A percentile compares a stretch with the other conserved stretches of the same genome.
phyloP scores from a whole-genome alignment of 75 land plant species.

The Sequoia sempervirens region DNA sequence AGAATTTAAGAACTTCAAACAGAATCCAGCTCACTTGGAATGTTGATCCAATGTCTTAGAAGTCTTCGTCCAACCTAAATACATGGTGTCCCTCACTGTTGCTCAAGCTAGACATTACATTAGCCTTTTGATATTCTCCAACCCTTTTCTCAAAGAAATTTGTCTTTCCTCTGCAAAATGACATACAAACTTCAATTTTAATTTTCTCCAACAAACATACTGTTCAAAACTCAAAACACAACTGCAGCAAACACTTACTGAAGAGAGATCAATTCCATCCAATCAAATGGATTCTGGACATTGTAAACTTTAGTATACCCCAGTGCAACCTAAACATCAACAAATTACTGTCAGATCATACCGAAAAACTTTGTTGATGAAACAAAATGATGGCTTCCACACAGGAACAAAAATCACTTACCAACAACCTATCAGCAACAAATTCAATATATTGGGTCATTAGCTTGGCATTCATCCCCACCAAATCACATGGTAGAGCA shows the following conservation, averaged over 20 bases:
- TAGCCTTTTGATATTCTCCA: slow-evolving; percentile 85
- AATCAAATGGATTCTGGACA: slow-evolving; percentile 73
- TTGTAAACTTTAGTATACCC: slow-evolving; percentile 56
- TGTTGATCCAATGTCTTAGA: slow-evolving; percentile 12
- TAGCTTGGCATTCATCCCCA: slow-evolving; percentile 76
- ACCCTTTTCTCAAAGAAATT: slow-evolving; percentile 88
- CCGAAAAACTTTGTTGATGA: not conserved
- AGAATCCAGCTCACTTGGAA: not conserved
- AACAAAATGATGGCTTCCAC: not conserved
- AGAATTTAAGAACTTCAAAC: not conserved
- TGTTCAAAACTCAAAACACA: not conserved
- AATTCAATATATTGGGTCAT: slow-evolving; percentile 86
- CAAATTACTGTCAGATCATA: not conserved
- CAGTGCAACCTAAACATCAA: slow-evolving; percentile 35
- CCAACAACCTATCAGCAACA: slow-evolving; percentile 67
- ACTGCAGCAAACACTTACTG: not conserved
- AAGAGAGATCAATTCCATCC: slow-evolving; percentile 80
- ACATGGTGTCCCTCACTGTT: slow-evolving; percentile 43
- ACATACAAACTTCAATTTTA: not conserved
- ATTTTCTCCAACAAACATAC: not conserved
- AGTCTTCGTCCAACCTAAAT: slow-evolving; percentile 72
- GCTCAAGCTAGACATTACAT: slow-evolving; percentile 58
- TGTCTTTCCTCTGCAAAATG: slow-evolving; percentile 36
- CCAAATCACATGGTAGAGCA: slow-evolving; percentile 66
- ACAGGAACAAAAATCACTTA: not conserved